Base-by-base conservation (phyloP, 192 early-diverging fungal species). In the Cladochytrium replicatum region DNA sequence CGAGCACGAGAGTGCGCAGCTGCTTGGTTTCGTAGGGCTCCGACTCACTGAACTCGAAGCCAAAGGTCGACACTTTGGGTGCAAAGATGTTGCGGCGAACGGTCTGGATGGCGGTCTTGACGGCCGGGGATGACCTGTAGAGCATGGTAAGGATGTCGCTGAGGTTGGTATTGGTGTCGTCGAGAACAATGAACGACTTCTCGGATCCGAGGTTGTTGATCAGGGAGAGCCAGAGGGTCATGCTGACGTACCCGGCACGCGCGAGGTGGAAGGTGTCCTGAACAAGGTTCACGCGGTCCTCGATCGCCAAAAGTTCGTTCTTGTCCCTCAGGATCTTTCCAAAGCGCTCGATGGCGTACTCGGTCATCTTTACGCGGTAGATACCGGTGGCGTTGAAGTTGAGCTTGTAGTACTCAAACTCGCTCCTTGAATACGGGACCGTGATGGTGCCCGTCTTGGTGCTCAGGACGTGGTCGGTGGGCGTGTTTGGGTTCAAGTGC, bases 261-360 rank as follows among this genome's bases (percentile, higher is more conserved):
- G 82, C 80, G 38, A 95, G 62, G 6, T 85, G 77, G 24, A 82
- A 85, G 15, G 83, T 68, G 73, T 98, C 95, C 28, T 78, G 71
- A 47, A 98, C 47, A 6, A 97, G 60, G 45, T 87, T 88, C 32
- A 91, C 69, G 31, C 84, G 80, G 64, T 98, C 95, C 37, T 69
- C 57, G n/a, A 53, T 68, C 3, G 63, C 43, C 29, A 73, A 50
- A 8, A 63, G 29, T 4, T 54, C 46, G 11, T 50, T 41, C 29
- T 73, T 74, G 6, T 63, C 72, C 19, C 74, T 50, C 46, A 91
- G 60, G 8, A 59, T 56, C 15, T 61, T 40, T 6, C 52, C 66
- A 28, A 75, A 43, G n/a, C 45, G 28, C 0, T 22, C 31, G 17
- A 68, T 55, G 29, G 71, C 61, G 22, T 44, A 19, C 34, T 57